Conservation (phyloP, 2,329 filamentous ascomycete species). For the Triangularia verruculosa region DNA sequence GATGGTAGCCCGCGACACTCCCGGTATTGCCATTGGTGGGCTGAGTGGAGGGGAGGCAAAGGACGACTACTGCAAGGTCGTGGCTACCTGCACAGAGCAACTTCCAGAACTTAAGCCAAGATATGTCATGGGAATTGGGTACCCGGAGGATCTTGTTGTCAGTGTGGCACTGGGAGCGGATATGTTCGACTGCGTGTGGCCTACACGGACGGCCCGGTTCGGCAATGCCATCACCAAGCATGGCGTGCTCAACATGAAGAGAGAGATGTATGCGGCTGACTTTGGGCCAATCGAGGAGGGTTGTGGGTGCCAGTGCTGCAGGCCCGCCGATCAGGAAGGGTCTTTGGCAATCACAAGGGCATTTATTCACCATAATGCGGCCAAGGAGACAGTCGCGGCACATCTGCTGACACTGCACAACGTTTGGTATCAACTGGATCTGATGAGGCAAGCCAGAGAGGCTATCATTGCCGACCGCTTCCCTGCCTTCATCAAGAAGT, state of each 20-base stretch:
- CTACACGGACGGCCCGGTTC: slow-evolving; percentile 90
- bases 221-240: slow-evolving; percentile 84
- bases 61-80: slow-evolving; percentile 84
- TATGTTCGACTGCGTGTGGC: slow-evolving; percentile 99
- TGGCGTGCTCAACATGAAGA: slow-evolving; percentile 82
- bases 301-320: slow-evolving; percentile 78
- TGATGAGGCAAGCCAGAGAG: slow-evolving; percentile 74
- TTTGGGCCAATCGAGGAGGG: slow-evolving; percentile 80
- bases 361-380: slow-evolving; percentile 85
- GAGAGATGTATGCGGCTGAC: slow-evolving; percentile 71
- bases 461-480: slow-evolving; percentile 80
- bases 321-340: slow-evolving; percentile 59
- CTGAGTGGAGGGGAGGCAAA: slow-evolving; percentile 95
- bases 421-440: slow-evolving; percentile 81
- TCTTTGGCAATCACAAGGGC: slow-evolving; percentile 78
- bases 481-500: slow-evolving; percentile 71
- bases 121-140: slow-evolving; percentile 98
- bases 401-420: slow-evolving; percentile 88
- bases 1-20: slow-evolving; percentile 89
- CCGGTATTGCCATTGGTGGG: slow-evolving; percentile 94
- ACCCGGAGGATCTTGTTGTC: slow-evolving; percentile 92
- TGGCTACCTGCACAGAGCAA: slow-evolving; percentile 77
- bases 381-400: slow-evolving; percentile 93
- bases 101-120: slow-evolving; percentile 90
- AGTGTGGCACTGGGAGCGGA: slow-evolving; percentile 92